These are phyloP conservation scores for Diaporthe sp. DNA, from an alignment of 2,329 filamentous ascomycete species.

Conservation along the genomic window DNA sequence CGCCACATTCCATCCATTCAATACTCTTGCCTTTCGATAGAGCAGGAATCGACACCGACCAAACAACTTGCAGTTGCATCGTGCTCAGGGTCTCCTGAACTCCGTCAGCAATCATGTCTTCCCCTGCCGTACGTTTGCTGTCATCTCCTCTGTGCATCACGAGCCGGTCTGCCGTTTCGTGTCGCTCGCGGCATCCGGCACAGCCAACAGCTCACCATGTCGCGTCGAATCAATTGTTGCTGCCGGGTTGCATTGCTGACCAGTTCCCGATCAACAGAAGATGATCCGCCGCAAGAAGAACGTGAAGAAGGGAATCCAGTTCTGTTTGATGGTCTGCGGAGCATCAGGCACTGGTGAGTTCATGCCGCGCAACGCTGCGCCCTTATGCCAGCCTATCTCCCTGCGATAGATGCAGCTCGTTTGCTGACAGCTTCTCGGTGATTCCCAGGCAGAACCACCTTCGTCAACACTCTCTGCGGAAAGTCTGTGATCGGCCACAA, in stretches of 20 bases:
- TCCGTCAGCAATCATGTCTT: constrained; percentile 47
- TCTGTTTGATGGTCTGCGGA: constrained; percentile 99
- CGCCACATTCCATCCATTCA: constrained; percentile 30
- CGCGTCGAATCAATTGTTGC: constrained; percentile 38
- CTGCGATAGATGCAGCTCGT: constrained; percentile 39
- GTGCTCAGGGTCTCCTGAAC: constrained; percentile 12
- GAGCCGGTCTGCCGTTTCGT: constrained; percentile 27
- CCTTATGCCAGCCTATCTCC: constrained; percentile 29
- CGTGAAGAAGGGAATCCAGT: constrained; percentile 99
- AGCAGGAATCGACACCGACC: constrained; percentile 43
- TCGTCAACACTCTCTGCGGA: constrained; percentile 99
- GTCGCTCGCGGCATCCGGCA: constrained; percentile 14
- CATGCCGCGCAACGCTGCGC: constrained; percentile 39
- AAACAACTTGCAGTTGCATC: constrained; percentile 21
- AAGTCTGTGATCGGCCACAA: constrained; percentile 92
- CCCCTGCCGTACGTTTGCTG: constrained; percentile 44
- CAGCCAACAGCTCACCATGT: constrained; percentile 13
- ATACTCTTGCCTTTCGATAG: constrained; percentile 29
- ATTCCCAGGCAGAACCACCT: constrained; percentile 88
- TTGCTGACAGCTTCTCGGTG: constrained; percentile 35
- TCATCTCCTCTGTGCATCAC: constrained; percentile 38
- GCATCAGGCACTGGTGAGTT: constrained; percentile 94
- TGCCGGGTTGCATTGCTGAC: constrained; percentile 49
- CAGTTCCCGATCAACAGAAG: constrained; percentile 67
- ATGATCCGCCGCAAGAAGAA: constrained; percentile 99